These are phyloP conservation scores for Fusarium sp. DNA, from an alignment of 2,329 filamentous ascomycete species.

Conservation along the genomic window DNA sequence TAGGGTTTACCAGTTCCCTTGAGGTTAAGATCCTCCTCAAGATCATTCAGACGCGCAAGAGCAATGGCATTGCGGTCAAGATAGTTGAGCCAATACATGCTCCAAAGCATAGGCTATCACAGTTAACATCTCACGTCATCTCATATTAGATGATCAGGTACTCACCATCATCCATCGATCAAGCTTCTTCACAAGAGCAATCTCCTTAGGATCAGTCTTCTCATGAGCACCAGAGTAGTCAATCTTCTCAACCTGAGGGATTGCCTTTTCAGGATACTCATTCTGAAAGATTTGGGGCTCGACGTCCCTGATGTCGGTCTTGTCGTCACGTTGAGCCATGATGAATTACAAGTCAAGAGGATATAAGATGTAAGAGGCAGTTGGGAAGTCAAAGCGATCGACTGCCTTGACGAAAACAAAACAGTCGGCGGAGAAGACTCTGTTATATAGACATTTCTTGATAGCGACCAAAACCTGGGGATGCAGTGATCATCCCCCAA, in stretches of 20 bases:
- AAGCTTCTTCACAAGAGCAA: slow-evolving; percentile 40
- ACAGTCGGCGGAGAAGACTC: no score
- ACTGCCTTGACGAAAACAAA: slow-evolving; percentile 24
- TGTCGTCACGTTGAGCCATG: slow-evolving; percentile 26
- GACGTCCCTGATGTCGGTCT: slow-evolving; percentile 14
- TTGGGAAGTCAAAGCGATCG: slow-evolving; percentile 17
- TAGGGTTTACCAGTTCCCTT: slow-evolving; percentile 10
- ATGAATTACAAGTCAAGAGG: neutral
- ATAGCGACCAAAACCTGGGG: neutral
- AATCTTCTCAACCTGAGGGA: slow-evolving; percentile 31
- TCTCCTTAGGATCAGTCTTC: slow-evolving; percentile 41
- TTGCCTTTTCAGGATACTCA: slow-evolving; percentile 28
- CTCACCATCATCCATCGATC: slow-evolving; percentile 42
- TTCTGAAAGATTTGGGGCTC: slow-evolving; percentile 36
- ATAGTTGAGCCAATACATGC: slow-evolving; percentile 57
- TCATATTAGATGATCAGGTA: fast-evolving
- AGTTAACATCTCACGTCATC: neutral
- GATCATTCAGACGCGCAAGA: slow-evolving; percentile 50
- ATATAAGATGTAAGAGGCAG: neutral
- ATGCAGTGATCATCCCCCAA: neutral
- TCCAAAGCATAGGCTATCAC: slow-evolving; percentile 48
- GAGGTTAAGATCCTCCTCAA: slow-evolving; percentile 44
- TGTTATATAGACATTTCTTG: slow-evolving; percentile 23
- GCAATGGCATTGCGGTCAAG: slow-evolving; percentile 60
- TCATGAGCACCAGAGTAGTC: slow-evolving; percentile 43